phyloP scores from a whole-genome alignment of 495 filamentous ascomycete species.

The Lasiosphaeria miniovina region DNA sequence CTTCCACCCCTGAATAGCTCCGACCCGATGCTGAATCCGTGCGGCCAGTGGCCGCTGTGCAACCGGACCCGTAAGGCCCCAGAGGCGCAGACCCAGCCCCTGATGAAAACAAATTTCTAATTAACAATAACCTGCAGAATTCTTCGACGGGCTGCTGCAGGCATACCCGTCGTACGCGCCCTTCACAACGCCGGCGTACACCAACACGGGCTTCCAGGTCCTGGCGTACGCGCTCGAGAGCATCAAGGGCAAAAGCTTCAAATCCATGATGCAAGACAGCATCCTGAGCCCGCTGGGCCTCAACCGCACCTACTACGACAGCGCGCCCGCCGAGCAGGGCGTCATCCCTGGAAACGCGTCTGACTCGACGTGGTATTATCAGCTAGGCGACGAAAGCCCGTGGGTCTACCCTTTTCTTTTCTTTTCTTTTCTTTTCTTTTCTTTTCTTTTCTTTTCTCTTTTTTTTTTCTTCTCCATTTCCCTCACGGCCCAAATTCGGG shows the following conservation, averaged over 20 bases:
- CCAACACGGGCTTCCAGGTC: conserved; percentile 54
- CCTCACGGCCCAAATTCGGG: no score
- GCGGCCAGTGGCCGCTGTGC: conserved; percentile 35
- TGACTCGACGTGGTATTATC: conserved; percentile 34
- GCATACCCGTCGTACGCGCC: conserved; percentile 48
- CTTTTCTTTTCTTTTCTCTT: conserved; percentile 14
- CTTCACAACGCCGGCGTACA: conserved; percentile 51
- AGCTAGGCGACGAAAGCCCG: conserved; percentile 41
- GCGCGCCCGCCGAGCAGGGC: conserved; percentile 27
- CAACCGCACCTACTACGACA: conserved; percentile 37
- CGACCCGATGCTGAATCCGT: conserved; percentile 41
- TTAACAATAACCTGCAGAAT: conserved; percentile 36
- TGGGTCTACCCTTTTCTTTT: conserved; percentile 15
- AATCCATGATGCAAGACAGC: conserved; percentile 41
- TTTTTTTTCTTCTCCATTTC: neutral
- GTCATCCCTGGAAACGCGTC: conserved; percentile 33
- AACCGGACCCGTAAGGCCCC: conserved; percentile 30
- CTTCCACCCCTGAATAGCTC: conserved; percentile 42
- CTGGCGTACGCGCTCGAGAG: conserved; percentile 54
- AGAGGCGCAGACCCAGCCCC: neutral
- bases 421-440: neutral
- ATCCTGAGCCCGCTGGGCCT: conserved; percentile 48
- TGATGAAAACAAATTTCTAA: neutral
- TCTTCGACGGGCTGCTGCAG: conserved; percentile 50
- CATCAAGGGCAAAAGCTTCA: conserved; percentile 47